These are phyloP conservation scores for Akanthomyces muscarius DNA, from an alignment of 2,329 filamentous ascomycete species.

Conservation along the genomic window DNA sequence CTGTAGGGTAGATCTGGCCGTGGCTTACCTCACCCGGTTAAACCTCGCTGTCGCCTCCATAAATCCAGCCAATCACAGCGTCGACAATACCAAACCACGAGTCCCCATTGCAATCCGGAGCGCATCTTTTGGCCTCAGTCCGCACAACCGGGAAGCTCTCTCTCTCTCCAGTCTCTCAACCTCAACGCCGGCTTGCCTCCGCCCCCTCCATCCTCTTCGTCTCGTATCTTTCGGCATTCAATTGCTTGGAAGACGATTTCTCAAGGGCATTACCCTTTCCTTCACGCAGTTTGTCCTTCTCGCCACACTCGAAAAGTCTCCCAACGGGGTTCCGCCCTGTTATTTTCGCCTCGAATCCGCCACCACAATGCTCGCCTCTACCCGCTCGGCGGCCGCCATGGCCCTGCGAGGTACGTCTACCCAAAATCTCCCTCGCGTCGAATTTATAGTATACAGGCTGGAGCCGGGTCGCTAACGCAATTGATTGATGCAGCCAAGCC, in stretches of 20 bases:
- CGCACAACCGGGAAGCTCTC: conserved; percentile 8
- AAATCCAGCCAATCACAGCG: conserved; percentile 17
- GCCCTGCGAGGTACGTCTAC: conserved; percentile 46
- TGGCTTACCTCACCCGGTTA: conserved; percentile 15
- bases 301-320: not conserved
- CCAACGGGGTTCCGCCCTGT: not conserved
- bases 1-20: not conserved
- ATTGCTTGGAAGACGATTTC: conserved; percentile 10
- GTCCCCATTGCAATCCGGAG: conserved; percentile 14
- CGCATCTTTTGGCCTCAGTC: conserved; percentile 16
- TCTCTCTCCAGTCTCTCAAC: not conserved
- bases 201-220: not conserved
- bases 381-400: conserved; percentile 50
- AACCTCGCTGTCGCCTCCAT: conserved; percentile 4
- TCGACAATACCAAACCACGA: conserved; percentile 14
- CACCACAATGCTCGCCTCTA: conserved; percentile 43
- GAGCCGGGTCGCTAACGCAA: conserved; percentile 3
- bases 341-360: conserved; percentile 11
- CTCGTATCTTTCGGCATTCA: conserved; percentile 10
- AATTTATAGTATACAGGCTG: not conserved
- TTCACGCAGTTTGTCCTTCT: not conserved
- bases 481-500: conserved; percentile 56
- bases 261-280: not conserved
- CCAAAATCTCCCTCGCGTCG: not conserved
- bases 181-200: not conserved